Conservation (phyloP, 768 basidiomycete species). For the Goffeauzyma gilvescens region DNA sequence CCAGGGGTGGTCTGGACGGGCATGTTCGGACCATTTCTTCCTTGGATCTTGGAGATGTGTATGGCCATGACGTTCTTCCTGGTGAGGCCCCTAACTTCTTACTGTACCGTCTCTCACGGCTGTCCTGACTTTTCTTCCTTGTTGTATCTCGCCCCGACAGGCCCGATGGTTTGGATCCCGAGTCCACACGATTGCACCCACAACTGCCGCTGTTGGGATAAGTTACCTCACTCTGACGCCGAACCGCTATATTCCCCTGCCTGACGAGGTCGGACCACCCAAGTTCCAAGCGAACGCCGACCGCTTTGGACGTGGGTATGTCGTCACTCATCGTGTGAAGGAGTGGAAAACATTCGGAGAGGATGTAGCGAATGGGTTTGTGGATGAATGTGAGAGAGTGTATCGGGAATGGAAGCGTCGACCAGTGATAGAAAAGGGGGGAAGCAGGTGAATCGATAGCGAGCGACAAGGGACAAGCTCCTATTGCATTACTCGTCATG, state of each 20-base stretch:
- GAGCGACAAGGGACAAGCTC: no score
- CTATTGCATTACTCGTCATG: no score
- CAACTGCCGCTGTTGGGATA: slow-evolving; percentile 7
- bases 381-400: slow-evolving; percentile 9
- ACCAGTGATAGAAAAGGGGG: no score
- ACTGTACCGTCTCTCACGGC: background rate
- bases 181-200: slow-evolving; percentile 3
- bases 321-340: slow-evolving; percentile 1
- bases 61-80: slow-evolving; percentile 7
- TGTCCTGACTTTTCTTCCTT: background rate
- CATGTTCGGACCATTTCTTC: slow-evolving; percentile 8
- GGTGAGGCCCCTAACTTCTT: slow-evolving; percentile 4
- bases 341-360: slow-evolving; percentile 5
- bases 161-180: slow-evolving; percentile 8
- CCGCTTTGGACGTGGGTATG: slow-evolving; percentile 3
- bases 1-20: slow-evolving; percentile 10
- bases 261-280: background rate
- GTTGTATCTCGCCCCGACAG: background rate
- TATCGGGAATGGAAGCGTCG: slow-evolving; percentile 4
- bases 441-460: no score
- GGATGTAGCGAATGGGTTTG: background rate
- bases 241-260: background rate
- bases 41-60: slow-evolving; percentile 5
- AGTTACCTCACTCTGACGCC: slow-evolving; percentile 7
- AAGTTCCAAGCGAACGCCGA: background rate